These are phyloP conservation scores for Kwoniella botswanensis DNA, from an alignment of 768 basidiomycete species.

Conservation along the genomic window DNA sequence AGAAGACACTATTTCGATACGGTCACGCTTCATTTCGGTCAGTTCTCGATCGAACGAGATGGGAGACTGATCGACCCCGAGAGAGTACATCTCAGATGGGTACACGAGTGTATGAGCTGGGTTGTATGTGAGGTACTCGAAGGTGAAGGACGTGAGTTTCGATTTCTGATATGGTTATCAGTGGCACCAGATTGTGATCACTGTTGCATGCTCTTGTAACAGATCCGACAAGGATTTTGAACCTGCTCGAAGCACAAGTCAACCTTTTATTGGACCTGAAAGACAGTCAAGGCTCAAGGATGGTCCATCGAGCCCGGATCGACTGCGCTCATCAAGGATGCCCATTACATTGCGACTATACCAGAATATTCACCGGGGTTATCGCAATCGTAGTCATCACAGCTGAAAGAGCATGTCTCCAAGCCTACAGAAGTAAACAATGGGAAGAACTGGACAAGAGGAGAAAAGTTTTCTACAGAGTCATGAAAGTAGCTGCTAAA, in stretches of 20 bases:
- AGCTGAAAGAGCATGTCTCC: conserved; percentile 5
- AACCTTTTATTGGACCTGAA: conserved; percentile 1
- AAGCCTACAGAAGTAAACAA: background rate
- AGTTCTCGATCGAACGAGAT: background rate
- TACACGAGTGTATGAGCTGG: conserved; percentile 14
- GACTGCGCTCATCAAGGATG: background rate
- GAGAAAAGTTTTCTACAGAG: background rate
- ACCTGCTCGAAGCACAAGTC: conserved; percentile 7
- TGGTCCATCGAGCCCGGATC: background rate
- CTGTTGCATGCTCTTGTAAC: background rate
- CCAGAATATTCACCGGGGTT: background rate
- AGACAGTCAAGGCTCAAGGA: background rate
- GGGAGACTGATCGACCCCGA: conserved; percentile 7
- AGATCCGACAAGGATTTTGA: background rate
- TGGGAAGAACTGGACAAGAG: conserved; percentile 6
- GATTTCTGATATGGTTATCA: background rate
- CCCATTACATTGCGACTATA: background rate
- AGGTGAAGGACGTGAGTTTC: conserved; percentile 8
- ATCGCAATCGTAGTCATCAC: conserved; percentile 4
- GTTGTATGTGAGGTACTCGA: conserved; percentile 10
- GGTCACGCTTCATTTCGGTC: conserved; percentile 5
- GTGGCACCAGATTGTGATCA: background rate
- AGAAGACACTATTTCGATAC: conserved; percentile 1
- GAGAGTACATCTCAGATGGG: conserved; percentile 9
- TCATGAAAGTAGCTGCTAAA: conserved; percentile 1